Evolutionary conservation across 1,284 basidiomycete genomes (phyloP), one percentile per base, ranked within the genome.

Genomic region (Lentinula novae-zelandiae): DNA sequence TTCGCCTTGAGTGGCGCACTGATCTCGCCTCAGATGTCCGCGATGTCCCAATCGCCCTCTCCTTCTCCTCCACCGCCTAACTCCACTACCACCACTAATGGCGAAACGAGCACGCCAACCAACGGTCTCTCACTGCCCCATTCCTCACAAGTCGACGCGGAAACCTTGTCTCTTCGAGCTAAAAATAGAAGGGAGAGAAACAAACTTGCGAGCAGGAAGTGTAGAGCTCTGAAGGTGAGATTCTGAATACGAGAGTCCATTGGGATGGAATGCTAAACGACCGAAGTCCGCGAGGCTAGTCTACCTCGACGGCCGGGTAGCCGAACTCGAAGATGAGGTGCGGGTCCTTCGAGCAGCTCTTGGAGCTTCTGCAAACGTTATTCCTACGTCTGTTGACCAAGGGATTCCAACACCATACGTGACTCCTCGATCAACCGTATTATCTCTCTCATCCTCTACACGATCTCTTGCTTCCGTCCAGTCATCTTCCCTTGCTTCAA

Each of bases 271-370:
- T 46, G 8, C 44, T 46, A 17, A 46, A 46, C 44, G 44, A 46
- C 44, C 12, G 5, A 58, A 58, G 52, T 52, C 57, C 10, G 57
- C 57, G 31, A 51, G 57, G 20, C 39, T 58, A 15, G 40, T 50
- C 20, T 58, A 58, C 31, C 42, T 58, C 6, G 57, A 58, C 15
- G 38, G 38, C 40, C 57, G 57, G 46, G 57, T 58, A 20, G 57
- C 57, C 13, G 57, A 58, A 27, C 39, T 58, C 4, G 57, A 58
- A 52, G 57, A 58, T 17, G 57, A 58, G 33, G 57, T 58, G 17
- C 49, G 57, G n/a, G 49, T 53, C 9, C 51, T 58, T n/a, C 48
- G 57, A 31, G 31, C 57, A 10, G 39, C 57, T 7, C 39, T 58
- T 8, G 57, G 57, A 22, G 15, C 49, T 8, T 50, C 57, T 52